Percentiles rank a stretch among this genome's conserved stretches.
These are phyloP conservation scores for Macrolepiota dolichaula DNA, from an alignment of 768 basidiomycete genomes.

Conservation along the genomic window DNA sequence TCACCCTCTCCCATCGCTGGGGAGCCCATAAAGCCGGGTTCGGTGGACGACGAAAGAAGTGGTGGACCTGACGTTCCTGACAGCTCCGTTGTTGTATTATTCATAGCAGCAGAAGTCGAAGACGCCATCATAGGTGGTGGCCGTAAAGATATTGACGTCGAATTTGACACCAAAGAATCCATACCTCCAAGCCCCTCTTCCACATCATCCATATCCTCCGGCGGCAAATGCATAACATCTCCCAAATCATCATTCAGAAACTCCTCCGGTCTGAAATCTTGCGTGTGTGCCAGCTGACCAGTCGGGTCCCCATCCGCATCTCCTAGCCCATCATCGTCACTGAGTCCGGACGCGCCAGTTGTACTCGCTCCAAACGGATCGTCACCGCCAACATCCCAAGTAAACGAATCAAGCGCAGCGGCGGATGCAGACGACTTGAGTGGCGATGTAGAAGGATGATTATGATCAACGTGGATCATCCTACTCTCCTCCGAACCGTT, in stretches of 20 bases:
- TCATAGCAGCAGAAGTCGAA: background rate
- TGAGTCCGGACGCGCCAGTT: background rate
- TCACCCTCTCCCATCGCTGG: conserved; percentile 31
- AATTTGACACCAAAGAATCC: background rate
- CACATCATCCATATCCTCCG: conserved; percentile 7
- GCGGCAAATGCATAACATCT: conserved; percentile 9
- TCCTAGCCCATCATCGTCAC: background rate
- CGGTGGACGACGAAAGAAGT: conserved; percentile 23
- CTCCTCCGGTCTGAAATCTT: conserved; percentile 8
- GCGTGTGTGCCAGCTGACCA: background rate
- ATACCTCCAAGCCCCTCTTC: background rate
- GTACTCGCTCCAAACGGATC: conserved; percentile 5
- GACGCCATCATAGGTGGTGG: background rate
- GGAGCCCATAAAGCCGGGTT: conserved; percentile 4
- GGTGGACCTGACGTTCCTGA: conserved; percentile 14
- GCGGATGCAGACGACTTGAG: conserved; percentile 12
- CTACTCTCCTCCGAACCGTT: background rate
- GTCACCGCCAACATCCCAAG: conserved; percentile 9
- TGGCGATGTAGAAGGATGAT: conserved; percentile 11
- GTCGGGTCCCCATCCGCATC: background rate
- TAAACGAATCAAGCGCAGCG: conserved; percentile 11
- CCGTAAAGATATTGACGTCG: background rate
- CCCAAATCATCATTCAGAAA: conserved; percentile 9
- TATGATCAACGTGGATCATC: conserved; percentile 12
- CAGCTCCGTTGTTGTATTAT: background rate